Base-by-base conservation (phyloP, 306 rosid species). In the Spatholobus suberectus region DNA sequence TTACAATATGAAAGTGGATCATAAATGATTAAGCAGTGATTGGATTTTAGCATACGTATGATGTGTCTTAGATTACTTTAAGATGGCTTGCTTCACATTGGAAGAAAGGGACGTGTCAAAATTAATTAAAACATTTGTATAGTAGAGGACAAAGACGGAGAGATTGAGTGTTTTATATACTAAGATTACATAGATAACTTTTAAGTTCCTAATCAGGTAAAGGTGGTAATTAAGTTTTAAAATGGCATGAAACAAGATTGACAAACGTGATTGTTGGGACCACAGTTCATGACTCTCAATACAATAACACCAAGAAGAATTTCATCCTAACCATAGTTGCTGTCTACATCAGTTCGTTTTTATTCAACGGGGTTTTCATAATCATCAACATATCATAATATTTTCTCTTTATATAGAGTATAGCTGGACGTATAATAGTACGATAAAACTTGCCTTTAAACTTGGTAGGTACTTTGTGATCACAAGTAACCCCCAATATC, bases 191-290 rank as follows among this genome's bases (percentile, higher is more conserved):
- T 23, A 73, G 68, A 20, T 61, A 76, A 80, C 74, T 76, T 74
- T 62, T 75, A 71, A 81, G 72, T 84, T 77, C 87, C 75, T 65
- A 87, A 55, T 62, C 23, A 44, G 27, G 41, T 57, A 68, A 73
- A 74, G 59, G 59, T 55, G 40, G 52, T 83, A 46, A 32, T 67
- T 29, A 59, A 69, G 62, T 75, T 55, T 79, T 51, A 75, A 32
- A 66, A 54, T 71, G 87, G 54, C 70, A 78, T 75, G 68, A 63
- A 46, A 75, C 46, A 55, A 67, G 82, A 82, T 82, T 38, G 57
- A 11, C 65, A 46, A 79, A 44, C 20, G 4, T 66, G 55, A 27
- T 44, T 81, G 74, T 62, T 59, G 67, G 87, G 75, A 58, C 85
- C 85, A 70, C 83, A 43, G 3, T 37, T 57, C 78, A 82, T 44